Base-by-base conservation (phyloP, 1,139 yeast genomes). In the Geotrichum citri-aurantii region DNA sequence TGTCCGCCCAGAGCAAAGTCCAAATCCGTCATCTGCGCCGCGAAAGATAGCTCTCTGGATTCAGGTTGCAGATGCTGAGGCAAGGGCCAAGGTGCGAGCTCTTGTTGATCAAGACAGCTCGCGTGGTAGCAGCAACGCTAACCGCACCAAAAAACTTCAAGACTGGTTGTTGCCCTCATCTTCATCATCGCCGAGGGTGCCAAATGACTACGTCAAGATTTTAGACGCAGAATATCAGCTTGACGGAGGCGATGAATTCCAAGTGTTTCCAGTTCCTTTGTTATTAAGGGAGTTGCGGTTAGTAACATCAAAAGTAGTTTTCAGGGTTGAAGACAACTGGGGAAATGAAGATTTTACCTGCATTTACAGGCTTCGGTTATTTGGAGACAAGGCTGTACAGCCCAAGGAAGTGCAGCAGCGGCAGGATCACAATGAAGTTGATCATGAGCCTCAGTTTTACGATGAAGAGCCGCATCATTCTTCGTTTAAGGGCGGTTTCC, bases 271-370 rank as follows among this genome's bases (percentile, higher is more conserved):
- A 10, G 59, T 73, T 2, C 69, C 73, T 2, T 52, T 58, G n/a
- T 61, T 62, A 2, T 53, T 69, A 1, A 58, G 51, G 24, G 54
- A 61, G 7, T 57, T 61, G 6, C 58, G 56, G 0, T 48, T 67
- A 24, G 58, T 61, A 26, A 65, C 69, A 3, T 50, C 61, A 19
- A 62, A 63, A 44, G 66, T 71, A 14, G 62, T 62, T 23, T 68
- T 65, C 48, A 58, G 59, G 37, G 64, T 71, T 53, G 70, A 66
- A 17, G 67, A 65, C 52, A 73, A 73, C 56, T 72, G 75, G 74
- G 77, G 76, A 1, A 64, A 66, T 56, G 62, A 62, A 3, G 65
- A 64, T 26, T 68, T 62, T 57, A 73, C 75, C 5, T 73, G 77
- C 58, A 55, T 73, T 4, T 73, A 73, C 58, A 65, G 73, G 54